Base-by-base conservation (phyloP, 148 eudicot genomes). In the Beta vulgaris region DNA sequence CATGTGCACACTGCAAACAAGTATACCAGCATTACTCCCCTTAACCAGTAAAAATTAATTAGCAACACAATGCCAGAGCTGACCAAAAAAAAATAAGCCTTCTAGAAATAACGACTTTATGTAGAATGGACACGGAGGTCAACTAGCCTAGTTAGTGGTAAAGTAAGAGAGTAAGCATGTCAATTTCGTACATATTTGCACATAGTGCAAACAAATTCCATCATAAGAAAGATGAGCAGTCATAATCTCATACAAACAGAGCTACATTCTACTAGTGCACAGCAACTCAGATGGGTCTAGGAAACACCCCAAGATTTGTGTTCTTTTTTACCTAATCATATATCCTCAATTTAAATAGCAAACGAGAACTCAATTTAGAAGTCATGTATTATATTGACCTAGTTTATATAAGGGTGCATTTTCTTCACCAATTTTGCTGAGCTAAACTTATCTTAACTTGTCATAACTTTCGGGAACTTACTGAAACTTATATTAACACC, bases 1-100 rank as follows among this genome's bases (percentile, higher is more conserved):
- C 94, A 89, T 95, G 99, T 81, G 99, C 99, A 89, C 98, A 95
- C 99, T 95, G 92, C 89, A 90, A 70, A 75, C 32, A 79, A 16
- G 74, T 31, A 68, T 51, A 26, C 39, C 53, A 71, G 51, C 43
- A 59, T 63, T 48, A 48, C 7, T 74, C 29, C 68, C 74, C 51
- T 37, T 37, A 39, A 49, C 29, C 36, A 18, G n/a, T 35, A 31
- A 51, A 11, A n/a, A 7, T 14, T 3, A 57, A 54, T 29, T 21
- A 23, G 65, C n/a, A 39, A 26, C 10, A 39, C 43, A 72, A 57
- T 54, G 32, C 23, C 48, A 28, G 23, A 55, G 16, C 60, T 34
- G n/a, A n/a, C n/a, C n/a, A n/a, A n/a, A n/a, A n/a, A n/a, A n/a
- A n/a, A n/a, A n/a, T n/a, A n/a, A n/a, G n/a, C n/a, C n/a, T n/a